Evolutionary conservation across 2,329 filamentous ascomycete genomes (phyloP), one percentile per base, ranked within the genome.

Genomic region (Zymoseptoria ardabiliae): DNA sequence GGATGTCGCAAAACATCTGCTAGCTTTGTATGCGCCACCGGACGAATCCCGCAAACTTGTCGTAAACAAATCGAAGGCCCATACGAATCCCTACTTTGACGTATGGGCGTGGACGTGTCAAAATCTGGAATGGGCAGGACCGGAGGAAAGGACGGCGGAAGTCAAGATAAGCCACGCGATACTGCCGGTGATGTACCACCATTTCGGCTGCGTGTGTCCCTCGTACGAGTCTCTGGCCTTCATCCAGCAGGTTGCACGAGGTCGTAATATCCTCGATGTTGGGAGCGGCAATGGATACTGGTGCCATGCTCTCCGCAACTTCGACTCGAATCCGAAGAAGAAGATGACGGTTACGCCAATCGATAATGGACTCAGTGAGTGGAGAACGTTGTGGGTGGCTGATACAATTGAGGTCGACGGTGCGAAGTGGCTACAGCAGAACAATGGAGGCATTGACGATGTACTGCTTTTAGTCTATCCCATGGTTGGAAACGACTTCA

Each of bases 241-340:
- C 21, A 78, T 91, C 30, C 79, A 79, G 41, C 76, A 80, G 53
- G 71, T 89, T 2, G 79, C 82, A 50, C 67, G 65, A 5, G 79
- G 78, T 1, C 76, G 81, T 5, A 71, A 77, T 11, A 77, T 91
- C 7, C 75, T 87, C 9, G 88, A 91, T 65, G 74, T 90, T 48
- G 88, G 87, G 3, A 85, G 81, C 56, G 88, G 88, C 1, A 89
- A 87, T 69, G 88, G 87, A 10, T 91, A 91, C 75, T 91, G 88
- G 88, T 82, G 83, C 7, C 87, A 84, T 62, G 84, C 89, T 82
- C 81, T 91, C 11, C 81, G 88, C 2, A 73, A 77, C 22, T 80
- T 85, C 66, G 81, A 82, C 20, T 63, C 56, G 7, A 71, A 83
- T 10, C 68, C 70, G 4, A 69, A 70, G 66, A 69, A 67, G 57